Evolutionary conservation across 179 eudicot genomes (phyloP), one percentile per base, ranked within the genome.

Genomic region (Sideroxylon spinosum): DNA sequence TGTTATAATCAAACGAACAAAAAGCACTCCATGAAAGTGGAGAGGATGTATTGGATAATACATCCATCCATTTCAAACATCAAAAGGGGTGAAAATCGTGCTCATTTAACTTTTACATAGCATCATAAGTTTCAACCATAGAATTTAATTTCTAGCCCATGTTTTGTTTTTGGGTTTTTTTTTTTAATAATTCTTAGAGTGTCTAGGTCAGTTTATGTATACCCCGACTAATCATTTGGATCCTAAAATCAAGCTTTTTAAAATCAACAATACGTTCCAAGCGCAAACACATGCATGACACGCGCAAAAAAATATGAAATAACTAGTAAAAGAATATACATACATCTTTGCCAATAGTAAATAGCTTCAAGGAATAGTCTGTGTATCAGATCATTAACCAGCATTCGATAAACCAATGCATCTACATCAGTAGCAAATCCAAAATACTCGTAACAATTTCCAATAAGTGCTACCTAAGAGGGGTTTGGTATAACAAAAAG

Each of bases 351-450:
- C 99, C 99, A 75, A 95, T 84, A 69, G n/a, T 83, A 71, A 75
- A 95, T 87, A 76, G 97, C 98, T 79, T 93, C 93, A 49, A 96
- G 98, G 78, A 86, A 93, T 65, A 93, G 85, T 78, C 97, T 98
- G 48, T 95, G 99, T 77, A 95, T 93, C 68, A 95, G 83, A 87
- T 93, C 99, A 85, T 95, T 95, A 82, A 93, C 99, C 86, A 95
- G 89, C 98, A 95, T 95, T 71, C 93, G 83, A 87, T 92, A 95
- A 81, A 88, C 91, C 73, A 95, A 93, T 77, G 98, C 99, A 81
- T 95, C 99, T 57, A 95, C 93, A 87, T 95, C 98, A 7, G 96
- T 95, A 65, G 94, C 83, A 62, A 81, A 79, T 48, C 99, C 97
- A 85, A 95, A 95, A 83, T 95, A 95, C 83, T 93, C 99, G 0